Evolutionary conservation across 345 rosid genomes (phyloP), one percentile per base, ranked within the genome.

Genomic region (Arabis alpina): DNA sequence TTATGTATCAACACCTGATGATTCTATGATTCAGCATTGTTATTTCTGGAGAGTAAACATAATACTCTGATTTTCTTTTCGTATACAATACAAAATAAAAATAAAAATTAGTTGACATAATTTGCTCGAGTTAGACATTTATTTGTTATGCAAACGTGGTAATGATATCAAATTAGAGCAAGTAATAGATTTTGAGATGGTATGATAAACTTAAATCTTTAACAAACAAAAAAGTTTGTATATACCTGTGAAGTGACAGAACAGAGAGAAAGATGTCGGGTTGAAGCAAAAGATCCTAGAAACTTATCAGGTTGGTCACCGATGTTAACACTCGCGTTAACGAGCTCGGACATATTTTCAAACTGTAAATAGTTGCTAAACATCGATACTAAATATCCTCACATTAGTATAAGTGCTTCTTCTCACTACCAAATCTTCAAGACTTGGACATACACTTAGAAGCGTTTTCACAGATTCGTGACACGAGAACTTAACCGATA

Each of bases 401-500:
- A 68, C 56, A 36, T 32, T 57, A 11, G 64, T 37, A 13, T 3
- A 45, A 0, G 25, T n/a, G 39, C 48, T 34, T 57, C 39, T 4
- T 57, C 8, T 47, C 44, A 68, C 55, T 0, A 56, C 73, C 72
- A 68, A 56, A 25, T 68, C 72, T 45, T 68, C 64, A 68, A 68
- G 64, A 36, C 0, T 2, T 11, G 64, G 36, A 11, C 47, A 68
- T 24, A 8, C 47, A 54, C 64, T 34, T n/a, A 68, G 10, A 37
- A 56, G 64, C 48, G 0, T 68, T 13, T 3, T 10, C 14, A 45
- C 64, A 45, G 73, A 68, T 5, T 68, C 47, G 3, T 68, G 55
- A 1, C 25, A 0, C 10, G 14, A 4, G 43, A 54, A 68, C 13
- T 0, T 68, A 0, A 70, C 74, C 1, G 49, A 49, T 15, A 70